Percentiles rank a stretch among this genome's conserved stretches.
phyloP scores from a whole-genome alignment of 495 filamentous ascomycete genomes.

The Tuber melanosporum region DNA sequence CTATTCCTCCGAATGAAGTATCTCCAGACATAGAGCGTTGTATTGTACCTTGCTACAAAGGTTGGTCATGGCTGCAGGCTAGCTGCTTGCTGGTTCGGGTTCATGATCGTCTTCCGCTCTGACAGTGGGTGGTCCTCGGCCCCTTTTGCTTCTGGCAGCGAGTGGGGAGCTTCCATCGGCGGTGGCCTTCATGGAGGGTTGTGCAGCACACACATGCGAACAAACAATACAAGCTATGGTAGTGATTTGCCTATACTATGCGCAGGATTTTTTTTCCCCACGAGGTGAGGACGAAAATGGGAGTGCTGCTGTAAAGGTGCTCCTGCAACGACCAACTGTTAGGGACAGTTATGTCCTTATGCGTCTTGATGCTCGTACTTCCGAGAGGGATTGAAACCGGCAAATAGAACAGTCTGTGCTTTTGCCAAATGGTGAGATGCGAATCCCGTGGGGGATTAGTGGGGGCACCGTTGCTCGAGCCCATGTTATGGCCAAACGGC shows the following conservation, averaged over 20 bases:
- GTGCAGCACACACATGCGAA: neutral
- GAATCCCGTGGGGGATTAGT: neutral
- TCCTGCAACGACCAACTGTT: neutral
- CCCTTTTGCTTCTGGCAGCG: neutral
- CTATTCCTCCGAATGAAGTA: neutral
- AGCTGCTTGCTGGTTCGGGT: neutral
- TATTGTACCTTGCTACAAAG: neutral
- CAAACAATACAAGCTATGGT: neutral
- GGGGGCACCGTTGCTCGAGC: neutral
- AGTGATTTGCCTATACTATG: neutral
- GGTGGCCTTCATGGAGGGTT: neutral
- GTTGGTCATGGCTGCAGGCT: neutral
- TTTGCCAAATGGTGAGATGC: constrained; percentile 1
- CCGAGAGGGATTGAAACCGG: neutral
- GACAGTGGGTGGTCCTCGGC: neutral
- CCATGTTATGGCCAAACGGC: neutral
- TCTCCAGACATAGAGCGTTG: neutral
- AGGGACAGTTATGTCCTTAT: neutral
- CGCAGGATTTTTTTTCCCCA: neutral
- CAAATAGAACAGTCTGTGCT: neutral
- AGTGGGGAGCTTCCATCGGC: neutral
- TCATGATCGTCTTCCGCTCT: neutral
- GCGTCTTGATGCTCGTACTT: neutral
- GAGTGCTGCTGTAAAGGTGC: neutral
- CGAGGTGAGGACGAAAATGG: neutral